Conservation (phyloP, 2,329 filamentous ascomycete species). For the Colletotrichum aenigma region DNA sequence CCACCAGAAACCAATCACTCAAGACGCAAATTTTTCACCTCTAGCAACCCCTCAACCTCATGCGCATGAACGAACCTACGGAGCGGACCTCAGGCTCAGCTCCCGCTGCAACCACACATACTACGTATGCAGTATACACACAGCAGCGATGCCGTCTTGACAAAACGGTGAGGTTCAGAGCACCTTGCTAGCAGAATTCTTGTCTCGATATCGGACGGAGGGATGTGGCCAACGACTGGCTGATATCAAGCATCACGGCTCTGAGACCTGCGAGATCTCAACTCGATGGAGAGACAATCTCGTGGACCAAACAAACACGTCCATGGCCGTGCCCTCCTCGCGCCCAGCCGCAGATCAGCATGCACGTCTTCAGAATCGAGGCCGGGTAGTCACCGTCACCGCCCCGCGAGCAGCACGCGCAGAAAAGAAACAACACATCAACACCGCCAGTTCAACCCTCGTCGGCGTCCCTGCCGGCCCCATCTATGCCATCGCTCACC, state of each 20-base stretch:
- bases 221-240: not conserved
- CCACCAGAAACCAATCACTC: not conserved
- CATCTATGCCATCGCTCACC: not conserved
- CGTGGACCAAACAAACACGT: not conserved
- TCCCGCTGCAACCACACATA: not conserved
- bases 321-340: not conserved
- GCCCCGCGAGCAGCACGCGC: not conserved
- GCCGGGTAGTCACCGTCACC: not conserved
- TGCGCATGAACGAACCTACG: not conserved
- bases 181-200: not conserved
- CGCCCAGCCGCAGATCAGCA: not conserved
- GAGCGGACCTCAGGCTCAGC: not conserved
- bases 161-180: not conserved
- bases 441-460: not conserved
- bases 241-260: not conserved
- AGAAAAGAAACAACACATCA: not conserved
- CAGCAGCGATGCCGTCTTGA: not conserved
- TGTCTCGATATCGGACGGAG: not conserved
- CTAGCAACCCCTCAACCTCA: not conserved
- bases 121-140: not conserved
- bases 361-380: not conserved
- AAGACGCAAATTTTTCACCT: conserved; percentile 14
- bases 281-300: not conserved
- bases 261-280: not conserved
- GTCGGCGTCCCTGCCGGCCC: not conserved